Evolutionary conservation across 768 basidiomycete genomes (phyloP), one percentile per base, ranked within the genome.

Genomic region (Rubroboletus satanas): DNA sequence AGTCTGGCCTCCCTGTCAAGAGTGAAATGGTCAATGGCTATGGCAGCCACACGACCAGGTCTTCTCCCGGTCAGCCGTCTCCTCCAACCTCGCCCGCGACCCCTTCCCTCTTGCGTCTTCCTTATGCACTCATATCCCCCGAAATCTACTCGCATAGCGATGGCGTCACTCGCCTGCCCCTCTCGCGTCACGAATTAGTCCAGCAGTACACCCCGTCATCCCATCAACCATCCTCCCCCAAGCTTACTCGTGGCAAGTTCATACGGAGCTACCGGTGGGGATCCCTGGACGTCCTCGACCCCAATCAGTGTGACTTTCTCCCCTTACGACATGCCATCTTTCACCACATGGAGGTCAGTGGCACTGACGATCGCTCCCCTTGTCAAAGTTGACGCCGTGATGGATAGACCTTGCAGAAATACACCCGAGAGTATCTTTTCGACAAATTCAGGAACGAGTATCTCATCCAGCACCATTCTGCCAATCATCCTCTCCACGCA

Each of bases 71-170:
- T 53, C 75, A 75, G 55, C 77, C 75, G 62, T 83, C 86, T 23
- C 87, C 88, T 41, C 86, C 87, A 43, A 80, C 81, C 48, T 86
- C 87, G 26, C 87, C 87, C 49, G 78, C 80, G 58, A 70, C 81
- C 41, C 76, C 84, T 54, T 76, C 83, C 45, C 75, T 83, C 56
- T 69, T 85, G 63, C 82, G 85, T 53, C 78, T 91, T 50, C 90
- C 90, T n/a, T 91, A 89, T 72, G 87, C 90, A 15, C 80, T 92
- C 67, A 83, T 90, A 64, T 87, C 90, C 8, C 90, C 90, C 18
- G 90, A 92, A 72, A 77, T 81, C 52, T 92, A 90, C 72, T 87
- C 88, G 48, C 88, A 91, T 72, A 88, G 86, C 69, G 90, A 91
- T 65, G 90, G 90, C 10, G 84, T 90, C 50, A 70, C 78, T 39